These are phyloP conservation scores for Fusarium humuli DNA, from an alignment of 2,329 filamentous ascomycete species.

Conservation along the genomic window DNA sequence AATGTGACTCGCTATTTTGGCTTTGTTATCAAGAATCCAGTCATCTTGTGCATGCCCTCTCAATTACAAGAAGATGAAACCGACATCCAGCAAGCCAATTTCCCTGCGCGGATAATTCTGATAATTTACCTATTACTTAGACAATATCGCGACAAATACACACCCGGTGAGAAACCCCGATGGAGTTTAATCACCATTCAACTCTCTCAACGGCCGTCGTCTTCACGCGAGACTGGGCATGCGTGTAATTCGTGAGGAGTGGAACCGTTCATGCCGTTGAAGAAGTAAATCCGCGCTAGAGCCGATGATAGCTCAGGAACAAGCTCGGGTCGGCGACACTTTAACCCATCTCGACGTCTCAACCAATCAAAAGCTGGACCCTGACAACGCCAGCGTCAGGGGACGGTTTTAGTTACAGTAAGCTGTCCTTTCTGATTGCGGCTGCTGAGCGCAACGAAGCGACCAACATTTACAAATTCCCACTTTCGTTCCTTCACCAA, in stretches of 20 bases:
- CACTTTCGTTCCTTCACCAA: conserved; percentile 19
- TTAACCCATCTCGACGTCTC: conserved; percentile 37
- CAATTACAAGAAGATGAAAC: no score
- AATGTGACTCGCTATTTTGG: no score
- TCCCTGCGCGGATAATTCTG: no score
- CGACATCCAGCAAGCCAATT: no score
- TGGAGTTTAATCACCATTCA: neutral
- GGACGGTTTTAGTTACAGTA: conserved; percentile 43
- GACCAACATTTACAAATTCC: conserved; percentile 32
- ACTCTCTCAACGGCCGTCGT: neutral
- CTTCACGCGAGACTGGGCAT: neutral
- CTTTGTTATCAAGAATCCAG: no score
- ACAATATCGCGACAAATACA: no score
- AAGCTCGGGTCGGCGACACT: conserved; percentile 41
- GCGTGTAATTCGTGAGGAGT: neutral
- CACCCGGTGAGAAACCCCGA: no score
- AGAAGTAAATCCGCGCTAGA: conserved; percentile 7
- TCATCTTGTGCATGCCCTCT: no score
- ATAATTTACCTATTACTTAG: no score
- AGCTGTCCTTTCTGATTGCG: conserved; percentile 47
- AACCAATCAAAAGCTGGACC: conserved; percentile 42
- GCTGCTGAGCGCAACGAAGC: conserved; percentile 26
- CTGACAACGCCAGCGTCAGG: conserved; percentile 38
- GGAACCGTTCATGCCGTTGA: neutral
- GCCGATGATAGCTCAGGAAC: conserved; percentile 7